Base-by-base conservation (phyloP, 2,329 filamentous ascomycete species). In the Plectosphaerella plurivora region DNA sequence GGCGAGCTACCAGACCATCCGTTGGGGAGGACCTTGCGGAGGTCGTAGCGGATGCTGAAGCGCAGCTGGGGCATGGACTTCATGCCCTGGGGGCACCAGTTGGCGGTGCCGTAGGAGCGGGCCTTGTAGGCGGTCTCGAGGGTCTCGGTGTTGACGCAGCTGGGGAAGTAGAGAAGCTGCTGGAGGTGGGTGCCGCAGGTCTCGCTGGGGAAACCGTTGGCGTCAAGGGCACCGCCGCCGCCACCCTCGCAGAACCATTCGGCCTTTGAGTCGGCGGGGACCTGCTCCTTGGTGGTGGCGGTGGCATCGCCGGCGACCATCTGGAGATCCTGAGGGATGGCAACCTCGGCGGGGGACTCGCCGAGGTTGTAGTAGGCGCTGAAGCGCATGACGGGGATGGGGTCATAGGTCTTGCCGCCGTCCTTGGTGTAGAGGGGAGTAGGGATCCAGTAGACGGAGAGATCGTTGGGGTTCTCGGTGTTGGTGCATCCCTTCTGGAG, bases 171-270 rank as follows among this genome's bases (percentile, higher is more conserved):
- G 47, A 35, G 79, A 78, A 59, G 84, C 78, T 66, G 83, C 78
- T 55, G 79, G 72, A 48, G 77, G 59, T 63, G 66, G 55, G 49
- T 80, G 77, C 58, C 78, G 10, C 85, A 88, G 1, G 86, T 87
- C 50, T 83, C 83, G 55, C 88, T 87, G 25, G 86, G 86, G 62
- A 87, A 84, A 18, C 85, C 86, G 61, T 89, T 89, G 9, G 83
- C 85, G 18, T 60, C 57, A 3, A 52, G 84, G 65, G 47, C 53
- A 33, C 51, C 54, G 51, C 55, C 15, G 20, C 55, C 58, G 16
- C 61, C 64, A 52, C 56, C 58, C 57, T 73, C 70, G 52, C 70
- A 73, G 22, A 33, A 51, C 64, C 52, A 64, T 24, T 55, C 44
- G 52, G 59, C 53, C 50, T 58, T 54, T 28, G 62, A 60, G 18